Conservation (phyloP, 352 stramenopile species). For the Globisporangium canariense region DNA sequence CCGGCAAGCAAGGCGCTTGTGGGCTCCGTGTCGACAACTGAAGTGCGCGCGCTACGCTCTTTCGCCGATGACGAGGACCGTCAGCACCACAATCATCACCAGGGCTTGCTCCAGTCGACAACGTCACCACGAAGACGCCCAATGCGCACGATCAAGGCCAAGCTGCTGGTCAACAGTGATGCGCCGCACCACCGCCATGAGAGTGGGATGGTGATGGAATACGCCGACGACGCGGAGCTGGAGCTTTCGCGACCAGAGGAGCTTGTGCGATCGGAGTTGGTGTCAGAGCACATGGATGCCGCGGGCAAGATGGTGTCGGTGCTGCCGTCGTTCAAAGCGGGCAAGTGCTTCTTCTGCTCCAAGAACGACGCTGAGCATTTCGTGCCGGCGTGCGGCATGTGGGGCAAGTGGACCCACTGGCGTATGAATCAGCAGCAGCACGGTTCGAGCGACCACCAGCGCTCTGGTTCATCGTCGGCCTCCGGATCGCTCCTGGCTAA, state of each 20-base stretch:
- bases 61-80: not conserved
- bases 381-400: constrained; percentile 76
- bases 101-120: constrained; percentile 13
- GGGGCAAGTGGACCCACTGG: constrained; percentile 85
- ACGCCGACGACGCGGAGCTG: constrained; percentile 9
- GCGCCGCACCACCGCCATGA: constrained; percentile 1
- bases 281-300: constrained; percentile 8
- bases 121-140: constrained; percentile 11
- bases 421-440: constrained; percentile 73
- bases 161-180: constrained; percentile 9
- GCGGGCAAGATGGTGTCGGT: constrained; percentile 64
- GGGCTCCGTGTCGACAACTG: constrained; percentile 1
- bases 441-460: constrained; percentile 13
- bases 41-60: constrained; percentile 2
- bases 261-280: not conserved
- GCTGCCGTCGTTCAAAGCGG: constrained; percentile 71
- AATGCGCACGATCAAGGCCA: constrained; percentile 7
- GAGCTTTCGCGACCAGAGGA: constrained; percentile 15
- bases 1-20: constrained; percentile 24
- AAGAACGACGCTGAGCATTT: constrained; percentile 82
- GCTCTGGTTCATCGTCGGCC: constrained; percentile 15
- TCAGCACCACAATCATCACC: constrained; percentile 2
- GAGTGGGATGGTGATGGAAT: constrained; percentile 5
- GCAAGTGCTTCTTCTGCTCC: constrained; percentile 85
- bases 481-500: constrained; percentile 23